Evolutionary conservation across 805 yeast genomes (phyloP), one percentile per base, ranked within the genome.

Genomic region (Kuraishia floccosa): DNA sequence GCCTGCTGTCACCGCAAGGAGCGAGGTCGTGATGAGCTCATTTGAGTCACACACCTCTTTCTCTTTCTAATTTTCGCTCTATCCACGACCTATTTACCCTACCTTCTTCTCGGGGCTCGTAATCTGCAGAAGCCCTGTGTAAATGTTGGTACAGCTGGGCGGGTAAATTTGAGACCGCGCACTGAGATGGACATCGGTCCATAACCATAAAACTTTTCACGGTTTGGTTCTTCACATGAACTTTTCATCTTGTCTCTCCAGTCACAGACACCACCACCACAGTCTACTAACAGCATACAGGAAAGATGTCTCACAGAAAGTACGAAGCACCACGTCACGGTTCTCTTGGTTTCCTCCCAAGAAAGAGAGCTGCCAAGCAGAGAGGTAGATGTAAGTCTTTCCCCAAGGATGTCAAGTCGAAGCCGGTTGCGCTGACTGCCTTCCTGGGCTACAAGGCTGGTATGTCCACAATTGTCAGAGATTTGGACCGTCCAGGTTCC

Each of bases 251-350:
- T n/a, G n/a, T n/a, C n/a, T n/a, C n/a, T n/a, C n/a, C n/a, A n/a
- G n/a, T n/a, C n/a, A n/a, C n/a, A n/a, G n/a, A n/a, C n/a, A n/a
- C n/a, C n/a, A n/a, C n/a, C n/a, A n/a, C n/a, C n/a, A n/a, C n/a
- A 24, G 17, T 24, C 14, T 24, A 36, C 25, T 18, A 24, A 17
- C 28, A 28, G 25, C 26, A 23, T 19, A 17, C 21, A 38, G 33
- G 31, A 42, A 55, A 43, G 42, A 91, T 91, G 99, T 91, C 98
- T 67, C 99, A 91, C 91, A 85, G 99, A 82, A 91, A 91, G 81
- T 91, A 63, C 91, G 97, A 91, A 84, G 94, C 91, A 57, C 99
- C 99, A 77, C 86, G 99, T 77, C 97, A 91, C 87, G 99, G 99
- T 71, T 89, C 94, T 68, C 76, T 91, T 66, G 98, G 97, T 63